Conservation (phyloP, 2,329 filamentous ascomycete species). For the Xylariaceae sp. region DNA sequence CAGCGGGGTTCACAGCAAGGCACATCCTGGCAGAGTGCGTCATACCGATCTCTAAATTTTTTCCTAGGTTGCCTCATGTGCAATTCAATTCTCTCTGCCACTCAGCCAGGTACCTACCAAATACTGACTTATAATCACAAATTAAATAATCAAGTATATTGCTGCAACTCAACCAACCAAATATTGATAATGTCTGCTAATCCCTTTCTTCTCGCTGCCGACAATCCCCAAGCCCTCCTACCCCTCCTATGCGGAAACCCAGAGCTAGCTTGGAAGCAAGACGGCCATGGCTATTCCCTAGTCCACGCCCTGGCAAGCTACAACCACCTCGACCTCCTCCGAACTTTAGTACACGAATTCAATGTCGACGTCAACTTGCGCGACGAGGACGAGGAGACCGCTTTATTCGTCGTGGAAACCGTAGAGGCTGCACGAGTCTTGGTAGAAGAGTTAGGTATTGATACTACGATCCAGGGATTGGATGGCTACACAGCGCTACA, state of each 20-base stretch:
- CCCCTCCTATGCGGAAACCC: conserved; percentile 74
- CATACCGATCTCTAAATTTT: conserved; percentile 21
- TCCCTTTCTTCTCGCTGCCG: conserved; percentile 76
- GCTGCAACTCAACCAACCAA: not conserved
- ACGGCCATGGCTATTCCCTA: conserved; percentile 91
- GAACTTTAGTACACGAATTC: conserved; percentile 74
- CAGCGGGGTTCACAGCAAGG: not conserved
- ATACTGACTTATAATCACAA: too few species aligned
- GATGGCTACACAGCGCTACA: conserved; percentile 82
- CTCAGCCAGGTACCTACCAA: too few species aligned
- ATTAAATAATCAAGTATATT: too few species aligned
- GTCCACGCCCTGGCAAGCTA: conserved; percentile 94
- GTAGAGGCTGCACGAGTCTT: conserved; percentile 76
- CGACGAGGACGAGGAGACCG: conserved; percentile 91
- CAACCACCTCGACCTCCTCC: conserved; percentile 80
- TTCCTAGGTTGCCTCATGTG: not conserved
- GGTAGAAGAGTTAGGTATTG: conserved; percentile 79
- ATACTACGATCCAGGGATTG: conserved; percentile 65
- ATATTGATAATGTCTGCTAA: conserved; percentile 55
- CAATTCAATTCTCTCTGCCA: too few species aligned
- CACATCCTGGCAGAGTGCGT: conserved; percentile 18
- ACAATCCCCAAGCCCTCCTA: conserved; percentile 75
- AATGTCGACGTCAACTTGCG: conserved; percentile 76
- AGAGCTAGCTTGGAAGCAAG: conserved; percentile 76
- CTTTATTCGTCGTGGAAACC: conserved; percentile 90